phyloP scores from a whole-genome alignment of 495 filamentous ascomycete genomes.

The Hyphodiscus hymeniophilus region DNA sequence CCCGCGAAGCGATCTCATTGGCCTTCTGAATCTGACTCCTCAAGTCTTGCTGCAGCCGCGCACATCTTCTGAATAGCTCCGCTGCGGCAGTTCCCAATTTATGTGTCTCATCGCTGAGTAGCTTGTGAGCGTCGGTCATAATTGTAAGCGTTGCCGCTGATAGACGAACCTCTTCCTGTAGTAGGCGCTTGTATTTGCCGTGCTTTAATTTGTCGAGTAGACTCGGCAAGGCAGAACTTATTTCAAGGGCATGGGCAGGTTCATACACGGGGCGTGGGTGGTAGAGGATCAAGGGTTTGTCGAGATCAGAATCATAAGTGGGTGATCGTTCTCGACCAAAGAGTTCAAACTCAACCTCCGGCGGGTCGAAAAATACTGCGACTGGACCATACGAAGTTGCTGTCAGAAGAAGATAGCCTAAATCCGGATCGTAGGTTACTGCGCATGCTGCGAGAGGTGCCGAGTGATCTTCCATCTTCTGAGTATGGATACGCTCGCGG shows the following conservation, averaged over 20 bases:
- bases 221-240: constrained; percentile 45
- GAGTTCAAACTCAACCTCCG: constrained; percentile 34
- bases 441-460: constrained; percentile 50
- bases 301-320: constrained; percentile 26
- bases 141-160: constrained; percentile 67
- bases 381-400: constrained; percentile 53
- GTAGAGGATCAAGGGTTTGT: constrained; percentile 31
- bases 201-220: constrained; percentile 56
- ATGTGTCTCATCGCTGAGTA: constrained; percentile 66
- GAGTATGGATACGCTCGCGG: constrained; percentile 51
- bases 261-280: constrained; percentile 62
- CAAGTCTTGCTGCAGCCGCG: constrained; percentile 64
- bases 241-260: constrained; percentile 55
- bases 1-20: constrained; percentile 54
- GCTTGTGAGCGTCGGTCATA: constrained; percentile 67
- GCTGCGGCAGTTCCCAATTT: constrained; percentile 64
- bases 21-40: constrained; percentile 60
- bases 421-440: constrained; percentile 61
- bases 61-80: constrained; percentile 73
- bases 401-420: constrained; percentile 75
- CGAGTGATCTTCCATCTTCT: constrained; percentile 26
- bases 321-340: constrained; percentile 28
- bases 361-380: constrained; percentile 58
- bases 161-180: constrained; percentile 66
- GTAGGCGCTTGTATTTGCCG: constrained; percentile 46